phyloP scores from a whole-genome alignment of 2,329 filamentous ascomycete species.

The Aspergillus hiratsukae region DNA sequence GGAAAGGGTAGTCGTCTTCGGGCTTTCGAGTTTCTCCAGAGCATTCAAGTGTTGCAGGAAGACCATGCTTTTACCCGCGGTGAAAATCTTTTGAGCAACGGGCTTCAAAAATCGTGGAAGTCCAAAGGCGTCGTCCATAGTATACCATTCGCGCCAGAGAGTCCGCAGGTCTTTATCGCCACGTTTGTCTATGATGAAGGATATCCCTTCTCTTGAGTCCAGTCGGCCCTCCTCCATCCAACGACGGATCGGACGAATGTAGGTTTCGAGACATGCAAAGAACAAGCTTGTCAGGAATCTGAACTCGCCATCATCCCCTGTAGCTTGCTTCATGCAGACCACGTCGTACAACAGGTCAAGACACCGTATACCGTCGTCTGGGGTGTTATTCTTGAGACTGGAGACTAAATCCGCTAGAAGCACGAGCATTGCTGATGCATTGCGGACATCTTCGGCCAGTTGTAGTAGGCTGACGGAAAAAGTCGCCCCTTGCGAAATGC shows the following conservation, averaged over 20 bases:
- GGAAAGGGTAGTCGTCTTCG: conserved; percentile 29
- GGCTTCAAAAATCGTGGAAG: conserved; percentile 68
- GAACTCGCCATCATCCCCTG: conserved; percentile 60
- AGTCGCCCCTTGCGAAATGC: conserved; percentile 52
- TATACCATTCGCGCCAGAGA: conserved; percentile 73
- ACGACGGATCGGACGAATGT: conserved; percentile 69
- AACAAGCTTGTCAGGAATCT: conserved; percentile 64
- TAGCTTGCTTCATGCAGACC: conserved; percentile 64
- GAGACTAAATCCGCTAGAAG: conserved; percentile 60
- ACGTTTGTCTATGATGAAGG: conserved; percentile 66
- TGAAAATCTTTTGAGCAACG: conserved; percentile 69
- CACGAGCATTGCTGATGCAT: conserved; percentile 52
- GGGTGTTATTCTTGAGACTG: conserved; percentile 45
- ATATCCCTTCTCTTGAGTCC: conserved; percentile 60
- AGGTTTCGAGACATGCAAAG: conserved; percentile 75
- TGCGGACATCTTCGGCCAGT: conserved; percentile 55
- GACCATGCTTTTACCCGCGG: conserved; percentile 80
- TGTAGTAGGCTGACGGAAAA: conserved; percentile 63
- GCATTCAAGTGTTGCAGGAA: conserved; percentile 69
- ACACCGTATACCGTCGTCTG: conserved; percentile 61
- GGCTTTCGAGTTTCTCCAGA: conserved; percentile 30
- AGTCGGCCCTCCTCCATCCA: conserved; percentile 84
- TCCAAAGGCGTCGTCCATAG: conserved; percentile 56
- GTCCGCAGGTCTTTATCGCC: conserved; percentile 55
- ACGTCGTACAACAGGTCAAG: conserved; percentile 73